A percentile compares a stretch with the other conserved stretches of the same genome.
Conservation (phyloP, 176 grass and related monocot species). For the Avena sativa region DNA sequence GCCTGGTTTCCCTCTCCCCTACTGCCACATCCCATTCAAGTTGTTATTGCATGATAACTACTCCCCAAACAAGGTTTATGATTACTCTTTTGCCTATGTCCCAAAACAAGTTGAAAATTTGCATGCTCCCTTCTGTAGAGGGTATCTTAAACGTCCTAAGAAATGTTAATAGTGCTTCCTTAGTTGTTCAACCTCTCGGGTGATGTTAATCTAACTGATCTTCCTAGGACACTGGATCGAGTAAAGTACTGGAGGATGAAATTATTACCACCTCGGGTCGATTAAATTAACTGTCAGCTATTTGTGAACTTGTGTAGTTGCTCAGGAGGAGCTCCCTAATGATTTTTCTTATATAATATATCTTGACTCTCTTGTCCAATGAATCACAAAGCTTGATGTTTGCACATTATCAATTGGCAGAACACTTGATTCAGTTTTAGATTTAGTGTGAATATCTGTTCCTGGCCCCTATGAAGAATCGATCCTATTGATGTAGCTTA, state of each 20-base stretch:
- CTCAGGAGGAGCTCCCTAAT: slow-evolving; percentile 1
- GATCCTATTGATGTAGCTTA: not conserved
- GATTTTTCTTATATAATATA: not conserved
- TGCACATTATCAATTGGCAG: slow-evolving; percentile 27
- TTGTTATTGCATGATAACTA: not conserved
- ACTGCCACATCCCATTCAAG: not conserved
- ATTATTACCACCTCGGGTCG: not conserved
- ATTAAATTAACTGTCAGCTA: slow-evolving; percentile 12
- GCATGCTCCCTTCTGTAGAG: not conserved
- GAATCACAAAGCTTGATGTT: not conserved
- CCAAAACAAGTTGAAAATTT: not conserved
- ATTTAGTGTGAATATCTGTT: not conserved
- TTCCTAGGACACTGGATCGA: not conserved
- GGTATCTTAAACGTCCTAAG: not conserved
- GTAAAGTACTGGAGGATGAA: not conserved
- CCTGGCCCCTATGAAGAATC: not conserved
- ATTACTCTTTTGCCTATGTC: not conserved
- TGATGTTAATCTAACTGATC: slow-evolving; percentile 28
- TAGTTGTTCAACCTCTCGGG: not conserved
- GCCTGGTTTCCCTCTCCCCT: not conserved
- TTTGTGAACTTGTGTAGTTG: slow-evolving; percentile 17
- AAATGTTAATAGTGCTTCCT: not conserved
- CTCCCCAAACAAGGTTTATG: not conserved
- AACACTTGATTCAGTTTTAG: slow-evolving; percentile 1
- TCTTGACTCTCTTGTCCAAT: not conserved